Conservation (phyloP, 1,139 yeast genomes). For the Kodamaea derodonti region DNA sequence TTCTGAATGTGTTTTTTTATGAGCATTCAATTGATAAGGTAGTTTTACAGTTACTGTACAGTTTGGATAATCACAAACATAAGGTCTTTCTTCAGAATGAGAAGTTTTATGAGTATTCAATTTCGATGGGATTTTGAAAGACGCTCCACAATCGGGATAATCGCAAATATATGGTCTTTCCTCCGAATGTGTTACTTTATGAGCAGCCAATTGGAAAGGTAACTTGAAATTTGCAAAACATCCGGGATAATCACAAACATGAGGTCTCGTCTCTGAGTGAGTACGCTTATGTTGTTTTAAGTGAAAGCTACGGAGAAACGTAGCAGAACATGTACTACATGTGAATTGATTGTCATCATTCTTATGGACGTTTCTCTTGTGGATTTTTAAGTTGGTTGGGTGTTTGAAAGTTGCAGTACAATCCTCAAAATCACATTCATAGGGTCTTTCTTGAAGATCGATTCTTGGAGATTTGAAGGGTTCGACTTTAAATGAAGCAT, state of each 20-base stretch:
- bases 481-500: background rate
- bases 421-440: background rate
- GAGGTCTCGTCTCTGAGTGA: background rate
- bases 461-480: background rate
- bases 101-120: background rate
- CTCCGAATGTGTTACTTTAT: background rate
- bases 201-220: background rate
- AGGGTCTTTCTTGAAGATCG: background rate
- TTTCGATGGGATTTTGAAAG: background rate
- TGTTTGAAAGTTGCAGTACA: background rate
- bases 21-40: constrained; percentile 1
- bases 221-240: background rate
- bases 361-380: background rate
- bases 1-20: background rate
- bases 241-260: background rate
- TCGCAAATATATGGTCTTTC: background rate
- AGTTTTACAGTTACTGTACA: background rate
- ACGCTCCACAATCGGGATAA: background rate
- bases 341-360: background rate
- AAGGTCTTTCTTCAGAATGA: background rate
- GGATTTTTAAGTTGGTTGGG: background rate
- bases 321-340: background rate
- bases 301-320: background rate
- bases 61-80: background rate
- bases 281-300: constrained; percentile 1